Evolutionary conservation across 306 rosid genomes (phyloP).

Genomic region (Prinsepia uniflora): DNA sequence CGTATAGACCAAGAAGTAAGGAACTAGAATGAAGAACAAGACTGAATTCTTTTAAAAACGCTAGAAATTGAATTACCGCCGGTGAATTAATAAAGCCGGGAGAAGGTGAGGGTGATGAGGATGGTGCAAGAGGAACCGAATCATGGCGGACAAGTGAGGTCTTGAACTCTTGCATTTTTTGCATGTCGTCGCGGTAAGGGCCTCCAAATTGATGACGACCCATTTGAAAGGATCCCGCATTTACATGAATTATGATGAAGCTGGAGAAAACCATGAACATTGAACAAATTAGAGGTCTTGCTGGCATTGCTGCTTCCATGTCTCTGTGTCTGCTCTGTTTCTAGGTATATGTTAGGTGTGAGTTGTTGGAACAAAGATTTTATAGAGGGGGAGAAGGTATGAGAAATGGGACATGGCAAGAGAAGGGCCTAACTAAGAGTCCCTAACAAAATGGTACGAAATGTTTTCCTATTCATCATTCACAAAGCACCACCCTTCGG

Average conservation of each 20-base stretch:
- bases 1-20: neutral
- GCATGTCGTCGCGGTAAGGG: slow-evolving; percentile 25
- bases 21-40: neutral
- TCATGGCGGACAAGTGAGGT: slow-evolving; percentile 34
- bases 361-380: slow-evolving; percentile 26
- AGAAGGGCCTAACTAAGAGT: slow-evolving; percentile 44
- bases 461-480: slow-evolving; percentile 42
- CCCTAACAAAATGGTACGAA: slow-evolving; percentile 30
- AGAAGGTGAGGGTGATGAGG: slow-evolving; percentile 25
- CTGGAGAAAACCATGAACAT: slow-evolving; percentile 25
- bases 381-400: slow-evolving; percentile 18
- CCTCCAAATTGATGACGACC: slow-evolving; percentile 5
- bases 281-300: slow-evolving; percentile 17
- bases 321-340: neutral
- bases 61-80: slow-evolving; percentile 23
- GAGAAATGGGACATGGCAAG: slow-evolving; percentile 40
- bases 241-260: slow-evolving; percentile 20
- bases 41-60: neutral
- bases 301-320: slow-evolving; percentile 31
- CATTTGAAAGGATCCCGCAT: slow-evolving; percentile 23
- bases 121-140: slow-evolving; percentile 36
- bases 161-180: slow-evolving; percentile 40
- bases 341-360: slow-evolving; percentile 6
- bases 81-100: slow-evolving; percentile 20
- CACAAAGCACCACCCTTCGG: slow-evolving; percentile 38